A percentile compares a stretch with the other conserved stretches of the same genome.
Conservation (phyloP, 1,139 yeast species). For the Diutina mesorugosa region DNA sequence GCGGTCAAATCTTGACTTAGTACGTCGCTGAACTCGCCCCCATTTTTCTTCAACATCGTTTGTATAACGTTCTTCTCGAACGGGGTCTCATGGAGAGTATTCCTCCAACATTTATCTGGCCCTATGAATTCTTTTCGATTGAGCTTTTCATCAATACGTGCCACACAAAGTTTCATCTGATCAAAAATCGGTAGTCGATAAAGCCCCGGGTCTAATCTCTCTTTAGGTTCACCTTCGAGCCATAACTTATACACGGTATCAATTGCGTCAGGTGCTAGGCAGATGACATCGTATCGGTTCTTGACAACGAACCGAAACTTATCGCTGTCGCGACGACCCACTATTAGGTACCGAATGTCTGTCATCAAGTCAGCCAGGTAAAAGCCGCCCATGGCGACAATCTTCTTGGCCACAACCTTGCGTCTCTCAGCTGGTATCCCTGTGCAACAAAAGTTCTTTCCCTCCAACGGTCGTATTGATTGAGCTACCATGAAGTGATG, state of each 20-base stretch:
- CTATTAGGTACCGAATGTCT: slow-evolving; percentile 54
- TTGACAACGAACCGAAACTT: slow-evolving; percentile 55
- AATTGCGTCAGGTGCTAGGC: slow-evolving; percentile 38
- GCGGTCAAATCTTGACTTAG: slow-evolving; percentile 39
- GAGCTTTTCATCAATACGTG: slow-evolving; percentile 13
- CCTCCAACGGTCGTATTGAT: slow-evolving; percentile 16
- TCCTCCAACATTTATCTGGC: background rate
- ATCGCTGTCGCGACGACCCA: slow-evolving; percentile 54
- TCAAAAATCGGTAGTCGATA: slow-evolving; percentile 32
- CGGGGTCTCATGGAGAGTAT: slow-evolving; percentile 9
- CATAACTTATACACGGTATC: slow-evolving; percentile 36
- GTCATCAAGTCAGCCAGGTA: slow-evolving; percentile 51
- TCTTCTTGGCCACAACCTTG: slow-evolving; percentile 22
- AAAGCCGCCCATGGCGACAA: slow-evolving; percentile 51
- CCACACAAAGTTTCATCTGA: slow-evolving; percentile 35
- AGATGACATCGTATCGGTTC: slow-evolving; percentile 44
- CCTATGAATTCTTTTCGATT: slow-evolving; percentile 5
- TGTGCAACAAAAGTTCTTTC: slow-evolving; percentile 30
- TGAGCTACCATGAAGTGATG: background rate
- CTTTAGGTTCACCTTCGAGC: slow-evolving; percentile 13
- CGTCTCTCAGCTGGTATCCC: slow-evolving; percentile 19
- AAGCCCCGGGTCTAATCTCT: slow-evolving; percentile 9
- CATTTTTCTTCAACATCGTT: slow-evolving; percentile 31
- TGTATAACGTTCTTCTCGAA: slow-evolving; percentile 13
- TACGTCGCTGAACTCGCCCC: slow-evolving; percentile 49